Evolutionary conservation across 192 early-diverging fungal genomes (phyloP).

Genomic region (Backusella psychrophila): DNA sequence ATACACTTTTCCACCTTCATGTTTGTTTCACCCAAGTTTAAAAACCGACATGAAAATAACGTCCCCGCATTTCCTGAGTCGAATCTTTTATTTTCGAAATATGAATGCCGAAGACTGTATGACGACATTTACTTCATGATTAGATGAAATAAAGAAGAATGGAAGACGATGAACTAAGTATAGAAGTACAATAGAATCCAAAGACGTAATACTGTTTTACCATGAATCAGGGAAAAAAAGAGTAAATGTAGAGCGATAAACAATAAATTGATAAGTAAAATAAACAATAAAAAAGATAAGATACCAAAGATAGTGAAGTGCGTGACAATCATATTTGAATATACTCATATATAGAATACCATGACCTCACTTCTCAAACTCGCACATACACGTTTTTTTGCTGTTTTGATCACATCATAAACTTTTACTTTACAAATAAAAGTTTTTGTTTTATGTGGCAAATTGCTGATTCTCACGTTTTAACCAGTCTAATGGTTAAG

Average conservation of each 20-base stretch:
- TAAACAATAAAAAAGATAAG: not conserved
- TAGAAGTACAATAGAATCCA: not conserved
- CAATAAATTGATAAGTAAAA: not conserved
- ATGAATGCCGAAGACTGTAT: not conserved
- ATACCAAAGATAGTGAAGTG: not conserved
- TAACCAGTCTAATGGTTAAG: constrained; percentile 36
- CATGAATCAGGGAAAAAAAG: not conserved
- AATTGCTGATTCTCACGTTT: not conserved
- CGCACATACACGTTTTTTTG: not conserved
- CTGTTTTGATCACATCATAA: not conserved
- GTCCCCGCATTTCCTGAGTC: not conserved
- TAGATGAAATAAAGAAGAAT: not conserved
- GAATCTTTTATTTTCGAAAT: no score
- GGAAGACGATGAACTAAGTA: not conserved
- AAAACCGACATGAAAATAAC: not conserved
- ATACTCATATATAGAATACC: not conserved
- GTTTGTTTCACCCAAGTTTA: not conserved
- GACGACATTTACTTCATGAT: not conserved
- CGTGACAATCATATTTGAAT: not conserved
- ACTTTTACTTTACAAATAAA: not conserved
- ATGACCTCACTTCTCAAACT: not conserved
- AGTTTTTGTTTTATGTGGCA: not conserved
- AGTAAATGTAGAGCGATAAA: not conserved
- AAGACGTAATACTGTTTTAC: not conserved
- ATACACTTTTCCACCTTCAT: not conserved